These are phyloP conservation scores for Cucurbita pepo DNA, from an alignment of 306 rosid species.

Conservation along the genomic window DNA sequence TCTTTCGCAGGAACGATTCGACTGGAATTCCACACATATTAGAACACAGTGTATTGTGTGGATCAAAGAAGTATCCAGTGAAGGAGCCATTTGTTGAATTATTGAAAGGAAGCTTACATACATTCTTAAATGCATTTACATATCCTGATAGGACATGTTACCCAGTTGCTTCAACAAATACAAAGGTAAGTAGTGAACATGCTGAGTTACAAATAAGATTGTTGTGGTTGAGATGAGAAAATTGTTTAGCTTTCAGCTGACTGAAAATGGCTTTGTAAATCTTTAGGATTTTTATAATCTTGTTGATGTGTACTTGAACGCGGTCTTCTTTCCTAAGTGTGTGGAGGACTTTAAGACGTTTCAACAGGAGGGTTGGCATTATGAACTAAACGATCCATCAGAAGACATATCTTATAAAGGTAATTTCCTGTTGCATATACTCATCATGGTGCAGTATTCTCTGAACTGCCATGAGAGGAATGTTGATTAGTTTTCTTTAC, in stretches of 20 bases:
- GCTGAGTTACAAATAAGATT: not conserved
- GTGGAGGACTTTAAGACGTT: constrained; percentile 72
- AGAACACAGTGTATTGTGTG: constrained; percentile 93
- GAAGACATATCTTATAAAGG: constrained; percentile 88
- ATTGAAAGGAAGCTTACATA: constrained; percentile 79
- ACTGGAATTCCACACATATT: constrained; percentile 96
- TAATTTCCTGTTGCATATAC: constrained; percentile 4
- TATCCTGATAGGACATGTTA: constrained; percentile 98
- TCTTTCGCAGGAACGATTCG: constrained; percentile 54
- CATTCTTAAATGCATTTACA: constrained; percentile 90
- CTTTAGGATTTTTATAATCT: constrained; percentile 71
- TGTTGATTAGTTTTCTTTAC: not conserved
- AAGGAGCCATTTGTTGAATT: constrained; percentile 93
- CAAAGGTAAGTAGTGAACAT: constrained; percentile 30
- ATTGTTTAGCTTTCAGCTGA: not conserved
- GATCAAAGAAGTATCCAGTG: constrained; percentile 87
- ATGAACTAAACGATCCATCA: constrained; percentile 81
- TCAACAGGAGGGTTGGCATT: constrained; percentile 99
- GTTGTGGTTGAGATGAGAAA: not conserved
- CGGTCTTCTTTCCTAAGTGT: constrained; percentile 91
- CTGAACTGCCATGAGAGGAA: not conserved
- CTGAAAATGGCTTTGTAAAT: not conserved
- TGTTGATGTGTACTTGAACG: constrained; percentile 93
- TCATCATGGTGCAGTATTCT: not conserved
- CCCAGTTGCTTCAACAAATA: constrained; percentile 90